These are phyloP conservation scores for Debaryomycetaceae sp. DNA, from an alignment of 1,139 yeast species.

Conservation along the genomic window DNA sequence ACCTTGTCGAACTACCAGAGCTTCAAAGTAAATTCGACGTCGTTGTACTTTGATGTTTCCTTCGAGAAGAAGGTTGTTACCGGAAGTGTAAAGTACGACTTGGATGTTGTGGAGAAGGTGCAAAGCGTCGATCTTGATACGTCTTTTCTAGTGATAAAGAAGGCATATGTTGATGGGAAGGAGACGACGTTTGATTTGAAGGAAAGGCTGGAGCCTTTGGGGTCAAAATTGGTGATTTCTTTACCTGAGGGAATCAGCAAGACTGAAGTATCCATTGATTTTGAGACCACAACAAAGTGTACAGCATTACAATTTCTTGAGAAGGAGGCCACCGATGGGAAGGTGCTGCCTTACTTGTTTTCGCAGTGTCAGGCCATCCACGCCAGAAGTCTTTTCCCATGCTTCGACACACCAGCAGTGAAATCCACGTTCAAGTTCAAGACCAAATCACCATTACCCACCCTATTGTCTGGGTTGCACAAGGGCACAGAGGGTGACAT, in stretches of 20 bases:
- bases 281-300: conserved; percentile 67
- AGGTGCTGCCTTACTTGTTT: conserved; percentile 69
- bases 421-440: conserved; percentile 63
- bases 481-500: conserved; percentile 17
- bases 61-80: conserved; percentile 51
- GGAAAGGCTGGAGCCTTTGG: conserved; percentile 60
- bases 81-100: conserved; percentile 55
- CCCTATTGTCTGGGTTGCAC: conserved; percentile 68
- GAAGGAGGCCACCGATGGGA: conserved; percentile 76
- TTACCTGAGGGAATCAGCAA: conserved; percentile 11
- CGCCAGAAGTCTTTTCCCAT: conserved; percentile 84
- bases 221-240: conserved; percentile 54
- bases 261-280: conserved; percentile 43
- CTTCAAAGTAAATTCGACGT: conserved; percentile 40
- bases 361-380: conserved; percentile 93
- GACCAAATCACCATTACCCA: conserved; percentile 62
- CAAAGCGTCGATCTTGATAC: conserved; percentile 59
- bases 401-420: conserved; percentile 87
- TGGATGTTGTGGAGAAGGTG: conserved; percentile 26
- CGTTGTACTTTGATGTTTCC: conserved; percentile 50
- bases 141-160: conserved; percentile 54
- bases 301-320: conserved; percentile 86
- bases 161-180: conserved; percentile 36
- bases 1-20: conserved; percentile 37
- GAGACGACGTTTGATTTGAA: conserved; percentile 34